Conservation (phyloP, 2,329 filamentous ascomycete species). For the Dactylellina cionopaga region DNA sequence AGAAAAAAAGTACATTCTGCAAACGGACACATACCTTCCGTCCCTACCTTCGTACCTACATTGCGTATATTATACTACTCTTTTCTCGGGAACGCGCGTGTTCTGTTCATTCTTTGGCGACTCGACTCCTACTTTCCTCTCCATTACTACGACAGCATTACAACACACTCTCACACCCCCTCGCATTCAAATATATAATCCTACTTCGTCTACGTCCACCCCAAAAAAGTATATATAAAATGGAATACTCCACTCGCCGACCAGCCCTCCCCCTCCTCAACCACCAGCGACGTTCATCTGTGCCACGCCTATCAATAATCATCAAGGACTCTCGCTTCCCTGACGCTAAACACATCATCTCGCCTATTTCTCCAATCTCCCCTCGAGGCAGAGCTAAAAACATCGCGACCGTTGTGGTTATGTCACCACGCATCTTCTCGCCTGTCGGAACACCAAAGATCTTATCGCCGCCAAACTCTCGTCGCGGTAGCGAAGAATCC, state of each 20-base stretch:
- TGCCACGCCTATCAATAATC: slow-evolving; percentile 51
- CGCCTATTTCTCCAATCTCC: slow-evolving; percentile 43
- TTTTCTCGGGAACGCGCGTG: slow-evolving; percentile 40
- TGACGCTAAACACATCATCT: slow-evolving; percentile 40
- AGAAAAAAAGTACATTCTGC: slow-evolving; percentile 26
- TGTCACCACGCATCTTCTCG: slow-evolving; percentile 51
- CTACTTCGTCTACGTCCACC: too few relatives aligned
- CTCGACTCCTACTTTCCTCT: slow-evolving; percentile 10
- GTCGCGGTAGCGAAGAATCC: slow-evolving; percentile 50
- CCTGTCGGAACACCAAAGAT: slow-evolving; percentile 45
- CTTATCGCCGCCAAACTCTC: slow-evolving; percentile 35
- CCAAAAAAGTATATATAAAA: slow-evolving; percentile 34
- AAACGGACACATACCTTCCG: slow-evolving; percentile 22
- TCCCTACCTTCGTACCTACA: not conserved
- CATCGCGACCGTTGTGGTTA: slow-evolving; percentile 49
- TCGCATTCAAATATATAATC: slow-evolving; percentile 25
- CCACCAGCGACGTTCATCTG: slow-evolving; percentile 45
- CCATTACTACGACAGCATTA: slow-evolving; percentile 11
- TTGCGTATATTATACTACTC: slow-evolving; percentile 31
- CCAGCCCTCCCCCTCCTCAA: slow-evolving; percentile 38
- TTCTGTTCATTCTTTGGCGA: slow-evolving; percentile 19
- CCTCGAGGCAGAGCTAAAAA: slow-evolving; percentile 27
- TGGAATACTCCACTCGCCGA: slow-evolving; percentile 45
- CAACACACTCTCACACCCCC: slow-evolving; percentile 16
- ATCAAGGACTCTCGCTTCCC: slow-evolving; percentile 51